Conservation (phyloP, 2,329 filamentous ascomycete genomes). For the Raffaelea ambrosiae region DNA sequence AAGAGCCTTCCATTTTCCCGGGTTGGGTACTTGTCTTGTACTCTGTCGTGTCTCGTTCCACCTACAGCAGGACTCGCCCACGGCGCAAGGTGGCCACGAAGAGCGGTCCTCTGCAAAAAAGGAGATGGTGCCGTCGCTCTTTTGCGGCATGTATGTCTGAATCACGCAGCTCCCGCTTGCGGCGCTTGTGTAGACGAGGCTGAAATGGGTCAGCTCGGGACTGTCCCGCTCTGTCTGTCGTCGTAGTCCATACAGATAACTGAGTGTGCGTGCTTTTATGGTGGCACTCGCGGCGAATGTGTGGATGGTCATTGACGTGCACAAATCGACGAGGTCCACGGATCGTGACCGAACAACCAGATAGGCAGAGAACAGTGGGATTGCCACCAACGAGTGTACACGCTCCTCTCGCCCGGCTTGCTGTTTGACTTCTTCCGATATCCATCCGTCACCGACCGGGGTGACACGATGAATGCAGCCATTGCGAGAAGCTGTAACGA, state of each 20-base stretch:
- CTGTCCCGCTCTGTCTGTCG: conserved; percentile 45
- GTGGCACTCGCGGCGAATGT: conserved; percentile 47
- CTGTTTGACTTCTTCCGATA: conserved; percentile 36
- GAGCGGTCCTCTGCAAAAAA: conserved; percentile 41
- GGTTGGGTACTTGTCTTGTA: conserved; percentile 47
- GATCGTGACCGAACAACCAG: conserved; percentile 49
- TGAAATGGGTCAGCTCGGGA: conserved; percentile 52
- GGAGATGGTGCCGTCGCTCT: conserved; percentile 47
- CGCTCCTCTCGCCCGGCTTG: conserved; percentile 30
- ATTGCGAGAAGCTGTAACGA: conserved; percentile 40
- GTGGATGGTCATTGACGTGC: conserved; percentile 47
- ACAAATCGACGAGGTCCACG: conserved; percentile 54
- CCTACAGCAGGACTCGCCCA: conserved; percentile 34
- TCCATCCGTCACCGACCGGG: conserved; percentile 37
- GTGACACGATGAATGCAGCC: conserved; percentile 41
- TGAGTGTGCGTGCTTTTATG: conserved; percentile 51
- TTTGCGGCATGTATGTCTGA: conserved; percentile 50
- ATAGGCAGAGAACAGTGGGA: conserved; percentile 51
- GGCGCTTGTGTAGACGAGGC: conserved; percentile 52
- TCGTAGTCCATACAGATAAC: conserved; percentile 47
- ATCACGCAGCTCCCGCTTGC: conserved; percentile 55
- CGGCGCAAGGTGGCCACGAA: conserved; percentile 12
- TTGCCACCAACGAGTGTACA: conserved; percentile 47
- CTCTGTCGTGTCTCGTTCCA: conserved; percentile 45
- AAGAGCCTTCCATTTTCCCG: conserved; percentile 57